Evolutionary conservation across 345 rosid species (phyloP).

Genomic region (Lepidium aucheri): DNA sequence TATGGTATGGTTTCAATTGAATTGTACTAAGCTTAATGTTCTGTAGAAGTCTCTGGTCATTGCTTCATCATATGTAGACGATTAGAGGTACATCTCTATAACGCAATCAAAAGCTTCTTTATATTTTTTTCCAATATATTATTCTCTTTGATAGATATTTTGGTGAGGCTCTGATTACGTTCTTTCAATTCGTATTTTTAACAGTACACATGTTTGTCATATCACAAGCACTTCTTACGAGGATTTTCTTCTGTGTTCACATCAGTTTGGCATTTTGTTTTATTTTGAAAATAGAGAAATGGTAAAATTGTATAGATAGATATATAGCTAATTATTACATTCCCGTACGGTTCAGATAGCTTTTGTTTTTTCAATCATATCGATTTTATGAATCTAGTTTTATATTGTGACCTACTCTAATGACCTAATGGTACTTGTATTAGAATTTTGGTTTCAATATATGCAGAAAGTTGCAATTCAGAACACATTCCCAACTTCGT

Average conservation of each 20-base stretch:
- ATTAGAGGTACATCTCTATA: conserved; percentile 10
- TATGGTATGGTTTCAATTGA: not conserved
- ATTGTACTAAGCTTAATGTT: not conserved
- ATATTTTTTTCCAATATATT: not conserved
- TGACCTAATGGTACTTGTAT: not conserved
- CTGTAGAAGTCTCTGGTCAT: not conserved
- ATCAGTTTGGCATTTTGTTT: conserved; percentile 16
- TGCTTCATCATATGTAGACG: not conserved
- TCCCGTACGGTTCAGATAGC: conserved; percentile 10
- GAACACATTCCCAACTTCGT: not conserved
- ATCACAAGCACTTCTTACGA: conserved; percentile 25
- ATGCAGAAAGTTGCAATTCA: not conserved
- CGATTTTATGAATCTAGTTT: not conserved
- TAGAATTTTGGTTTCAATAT: not conserved
- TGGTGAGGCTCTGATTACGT: conserved; percentile 15
- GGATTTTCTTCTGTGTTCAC: conserved; percentile 12
- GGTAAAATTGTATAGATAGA: conserved; percentile 1
- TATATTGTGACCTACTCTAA: conserved; percentile 2
- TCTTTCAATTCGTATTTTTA: conserved; percentile 17
- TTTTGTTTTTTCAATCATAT: conserved; percentile 16
- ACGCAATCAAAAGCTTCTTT: not conserved
- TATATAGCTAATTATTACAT: conserved; percentile 22
- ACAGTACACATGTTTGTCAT: conserved; percentile 17
- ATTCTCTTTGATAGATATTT: conserved; percentile 15
- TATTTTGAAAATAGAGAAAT: not conserved